Evolutionary conservation across 257 asterid genomes (phyloP).

Genomic region (Plantago elongata): DNA sequence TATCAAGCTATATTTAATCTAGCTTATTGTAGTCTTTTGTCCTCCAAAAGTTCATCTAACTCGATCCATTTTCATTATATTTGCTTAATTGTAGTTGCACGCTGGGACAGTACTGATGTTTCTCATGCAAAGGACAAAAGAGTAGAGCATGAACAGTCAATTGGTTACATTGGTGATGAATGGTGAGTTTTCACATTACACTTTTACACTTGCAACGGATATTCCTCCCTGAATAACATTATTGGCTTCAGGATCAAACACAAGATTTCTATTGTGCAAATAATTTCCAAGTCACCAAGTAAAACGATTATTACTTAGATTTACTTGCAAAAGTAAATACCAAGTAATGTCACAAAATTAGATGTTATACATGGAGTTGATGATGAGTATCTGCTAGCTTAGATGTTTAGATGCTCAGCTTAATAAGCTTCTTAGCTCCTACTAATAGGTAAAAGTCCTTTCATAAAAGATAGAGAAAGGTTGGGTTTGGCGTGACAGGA

Average conservation of each 20-base stretch:
- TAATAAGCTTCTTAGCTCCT: no score
- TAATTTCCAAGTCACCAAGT: neutral
- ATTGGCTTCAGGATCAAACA: neutral
- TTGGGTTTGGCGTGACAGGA: no score
- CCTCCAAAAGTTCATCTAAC: neutral
- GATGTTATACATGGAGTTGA: neutral
- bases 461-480: no score
- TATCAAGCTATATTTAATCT: neutral
- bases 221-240: neutral
- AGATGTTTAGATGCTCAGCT: no score
- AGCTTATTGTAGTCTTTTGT: no score
- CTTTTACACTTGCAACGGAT: neutral
- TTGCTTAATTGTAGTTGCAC: constrained; percentile 54
- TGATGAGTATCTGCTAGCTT: neutral
- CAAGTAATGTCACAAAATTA: neutral
- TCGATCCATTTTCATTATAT: constrained; percentile 8
- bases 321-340: neutral
- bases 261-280: neutral
- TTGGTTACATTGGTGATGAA: constrained; percentile 82
- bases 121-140: constrained; percentile 31
- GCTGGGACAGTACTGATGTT: constrained; percentile 61
- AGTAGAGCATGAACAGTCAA: constrained; percentile 25
- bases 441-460: no score
- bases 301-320: neutral
- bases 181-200: constrained; percentile 49